Percentiles rank a stretch among this genome's conserved stretches.
Conservation (phyloP, 352 stramenopile genomes). For the Phytophthora tentaculata region DNA sequence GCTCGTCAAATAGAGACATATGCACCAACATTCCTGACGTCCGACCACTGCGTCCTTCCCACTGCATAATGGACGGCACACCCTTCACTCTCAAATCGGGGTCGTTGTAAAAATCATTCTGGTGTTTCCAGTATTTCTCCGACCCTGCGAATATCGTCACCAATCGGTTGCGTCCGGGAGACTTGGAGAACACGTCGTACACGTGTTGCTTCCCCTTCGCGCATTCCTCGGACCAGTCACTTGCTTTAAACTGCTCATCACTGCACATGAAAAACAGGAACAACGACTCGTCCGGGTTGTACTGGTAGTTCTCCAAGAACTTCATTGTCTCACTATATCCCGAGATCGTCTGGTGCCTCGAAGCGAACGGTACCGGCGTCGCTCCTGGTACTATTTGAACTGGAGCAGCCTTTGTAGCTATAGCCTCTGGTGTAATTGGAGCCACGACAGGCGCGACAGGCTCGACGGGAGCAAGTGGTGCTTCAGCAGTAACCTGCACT, state of each 20-base stretch:
- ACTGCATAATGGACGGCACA: conserved; percentile 51
- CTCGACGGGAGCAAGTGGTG: conserved; percentile 2
- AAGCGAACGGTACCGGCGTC: conserved; percentile 26
- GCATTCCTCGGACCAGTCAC: conserved; percentile 64
- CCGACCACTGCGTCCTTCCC: conserved; percentile 38
- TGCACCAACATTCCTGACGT: conserved; percentile 51
- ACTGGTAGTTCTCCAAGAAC: conserved; percentile 58
- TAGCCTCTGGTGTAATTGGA: not conserved
- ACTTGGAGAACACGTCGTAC: conserved; percentile 67
- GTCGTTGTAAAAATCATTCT: conserved; percentile 56
- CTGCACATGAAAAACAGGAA: conserved; percentile 80
- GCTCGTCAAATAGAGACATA: conserved; percentile 44
- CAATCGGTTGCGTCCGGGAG: conserved; percentile 52
- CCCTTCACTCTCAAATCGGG: conserved; percentile 45
- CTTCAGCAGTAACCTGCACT: conserved; percentile 13
- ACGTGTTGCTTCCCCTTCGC: conserved; percentile 53
- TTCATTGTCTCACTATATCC: conserved; percentile 57
- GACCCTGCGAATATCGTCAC: conserved; percentile 67
- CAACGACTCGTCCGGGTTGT: conserved; percentile 46
- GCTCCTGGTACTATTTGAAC: not conserved
- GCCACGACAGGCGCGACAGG: conserved; percentile 2
- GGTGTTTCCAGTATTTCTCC: conserved; percentile 48
- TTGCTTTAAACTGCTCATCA: conserved; percentile 54
- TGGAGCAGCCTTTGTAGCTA: conserved; percentile 6
- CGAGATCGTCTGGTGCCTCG: conserved; percentile 49